Percentiles rank a stretch among this genome's conserved stretches.
Conservation (phyloP, 1,284 basidiomycete species). For the Trichosporon inkin region DNA sequence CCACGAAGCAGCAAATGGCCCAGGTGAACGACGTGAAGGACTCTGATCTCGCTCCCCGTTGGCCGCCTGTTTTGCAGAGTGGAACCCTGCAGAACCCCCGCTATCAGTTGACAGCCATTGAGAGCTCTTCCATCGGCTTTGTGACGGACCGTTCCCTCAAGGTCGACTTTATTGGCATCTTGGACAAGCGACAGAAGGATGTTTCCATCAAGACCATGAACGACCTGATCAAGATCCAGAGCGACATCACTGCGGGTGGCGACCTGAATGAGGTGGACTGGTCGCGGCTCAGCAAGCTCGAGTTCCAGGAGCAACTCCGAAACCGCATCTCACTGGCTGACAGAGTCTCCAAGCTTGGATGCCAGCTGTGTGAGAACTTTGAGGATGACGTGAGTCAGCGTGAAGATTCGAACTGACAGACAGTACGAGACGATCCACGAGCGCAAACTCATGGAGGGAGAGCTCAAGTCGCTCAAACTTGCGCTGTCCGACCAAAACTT, state of each 20-base stretch:
- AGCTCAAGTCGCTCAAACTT: conserved; percentile 69
- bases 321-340: conserved; percentile 58
- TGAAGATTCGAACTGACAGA: conserved; percentile 2
- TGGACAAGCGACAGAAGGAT: conserved; percentile 62
- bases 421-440: conserved; percentile 73
- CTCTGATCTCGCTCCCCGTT: conserved; percentile 63
- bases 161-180: conserved; percentile 58
- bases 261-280: conserved; percentile 75
- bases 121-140: conserved; percentile 69
- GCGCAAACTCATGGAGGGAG: conserved; percentile 66
- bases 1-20: conserved; percentile 61
- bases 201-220: conserved; percentile 29
- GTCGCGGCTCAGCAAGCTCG: conserved; percentile 73
- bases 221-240: conserved; percentile 55
- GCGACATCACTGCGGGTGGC: conserved; percentile 54
- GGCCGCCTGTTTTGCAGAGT: conserved; percentile 61
- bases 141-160: conserved; percentile 70
- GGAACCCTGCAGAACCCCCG: conserved; percentile 57
- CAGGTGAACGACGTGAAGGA: conserved; percentile 59
- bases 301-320: conserved; percentile 82
- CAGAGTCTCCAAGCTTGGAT: conserved; percentile 54
- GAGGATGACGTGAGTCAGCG: conserved; percentile 59
- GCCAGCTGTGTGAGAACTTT: conserved; percentile 63
- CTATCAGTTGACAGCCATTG: conserved; percentile 68
- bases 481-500: conserved; percentile 93